Evolutionary conservation across 2,329 filamentous ascomycete species (phyloP), one percentile per base, ranked within the genome.

Genomic region (Sclerotinia nivalis): DNA sequence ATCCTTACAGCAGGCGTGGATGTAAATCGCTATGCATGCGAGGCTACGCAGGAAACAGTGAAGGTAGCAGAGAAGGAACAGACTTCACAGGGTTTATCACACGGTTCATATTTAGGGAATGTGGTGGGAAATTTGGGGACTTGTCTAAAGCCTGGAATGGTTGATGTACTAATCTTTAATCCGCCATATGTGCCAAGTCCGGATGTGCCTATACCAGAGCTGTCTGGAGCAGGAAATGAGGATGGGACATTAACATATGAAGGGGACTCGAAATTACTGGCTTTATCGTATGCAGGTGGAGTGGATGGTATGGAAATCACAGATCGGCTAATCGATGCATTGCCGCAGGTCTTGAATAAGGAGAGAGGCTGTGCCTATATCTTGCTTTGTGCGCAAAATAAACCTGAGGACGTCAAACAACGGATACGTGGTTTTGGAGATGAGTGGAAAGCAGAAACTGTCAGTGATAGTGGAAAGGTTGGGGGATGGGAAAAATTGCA

Each of bases 401-500:
- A 88, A 79, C 96, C 96, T 0, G 88, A 90, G 37, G 82, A 88
- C 66, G 91, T 96, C 64, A 93, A 90, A 79, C 79, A 83, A 71
- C 81, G 85, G 62, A 87, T 96, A 71, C 81, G 82, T 54, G 76
- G 73, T 4, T 88, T 91, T 87, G 82, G 82, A n/a, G 69, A 72
- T 20, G 78, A 76, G 34, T 98, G 95, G 96, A 84, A 80, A 72
- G 92, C 88, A 13, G 89, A 93, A 79, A 92, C 87, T 25, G 93
- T 97, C 6, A 91, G 92, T 9, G 86, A 85, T 68, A 97, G 93
- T 80, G 95, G 95, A 62, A 93, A 90, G 83, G 88, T 91, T 80
- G 95, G 91, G 43, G 96, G 96, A 0, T 97, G 95, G 94, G 96
- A 99, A 83, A 96, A 91, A 82, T 83, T 99, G 80, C 90, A 93